Percentiles rank a stretch among this genome's conserved stretches.
These are phyloP conservation scores for Boeremia exigua DNA, from an alignment of 2,329 filamentous ascomycete species.

Conservation along the genomic window DNA sequence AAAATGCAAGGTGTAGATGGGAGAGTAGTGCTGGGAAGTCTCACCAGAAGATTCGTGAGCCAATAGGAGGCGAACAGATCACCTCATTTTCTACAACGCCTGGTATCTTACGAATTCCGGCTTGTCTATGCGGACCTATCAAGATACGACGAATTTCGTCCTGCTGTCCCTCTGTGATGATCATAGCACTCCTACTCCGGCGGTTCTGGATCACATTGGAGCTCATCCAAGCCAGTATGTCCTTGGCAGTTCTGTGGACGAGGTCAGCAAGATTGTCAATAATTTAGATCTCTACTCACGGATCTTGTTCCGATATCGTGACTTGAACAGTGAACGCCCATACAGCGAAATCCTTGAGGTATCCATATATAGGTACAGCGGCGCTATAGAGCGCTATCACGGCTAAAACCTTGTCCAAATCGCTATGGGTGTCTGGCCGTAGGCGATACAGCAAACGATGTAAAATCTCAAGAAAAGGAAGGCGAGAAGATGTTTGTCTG, in stretches of 20 bases:
- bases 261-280: not conserved
- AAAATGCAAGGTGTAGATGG: not conserved
- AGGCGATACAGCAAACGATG: conserved; percentile 34
- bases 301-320: conserved; percentile 32
- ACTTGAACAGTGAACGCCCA: conserved; percentile 31
- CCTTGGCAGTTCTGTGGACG: conserved; percentile 22
- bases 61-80: conserved; percentile 14
- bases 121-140: not conserved
- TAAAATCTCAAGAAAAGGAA: conserved; percentile 38
- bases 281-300: not conserved
- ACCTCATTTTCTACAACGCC: not conserved
- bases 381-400: conserved; percentile 35
- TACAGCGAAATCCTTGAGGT: conserved; percentile 25
- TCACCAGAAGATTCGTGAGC: conserved; percentile 34
- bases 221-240: conserved; percentile 37
- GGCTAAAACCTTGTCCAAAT: conserved; percentile 33
- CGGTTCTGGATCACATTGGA: conserved; percentile 32
- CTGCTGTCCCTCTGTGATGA: conserved; percentile 26
- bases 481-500: conserved; percentile 19
- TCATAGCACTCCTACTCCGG: conserved; percentile 30
- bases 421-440: conserved; percentile 19
- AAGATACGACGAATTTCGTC: conserved; percentile 1
- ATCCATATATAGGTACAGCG: conserved; percentile 22
- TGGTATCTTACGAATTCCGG: not conserved
- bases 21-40: not conserved